A percentile compares a stretch with the other conserved stretches of the same genome.
Evolutionary conservation across 2,329 filamentous ascomycete genomes (phyloP).

Genomic region (Sclerotinia trifoliorum): DNA sequence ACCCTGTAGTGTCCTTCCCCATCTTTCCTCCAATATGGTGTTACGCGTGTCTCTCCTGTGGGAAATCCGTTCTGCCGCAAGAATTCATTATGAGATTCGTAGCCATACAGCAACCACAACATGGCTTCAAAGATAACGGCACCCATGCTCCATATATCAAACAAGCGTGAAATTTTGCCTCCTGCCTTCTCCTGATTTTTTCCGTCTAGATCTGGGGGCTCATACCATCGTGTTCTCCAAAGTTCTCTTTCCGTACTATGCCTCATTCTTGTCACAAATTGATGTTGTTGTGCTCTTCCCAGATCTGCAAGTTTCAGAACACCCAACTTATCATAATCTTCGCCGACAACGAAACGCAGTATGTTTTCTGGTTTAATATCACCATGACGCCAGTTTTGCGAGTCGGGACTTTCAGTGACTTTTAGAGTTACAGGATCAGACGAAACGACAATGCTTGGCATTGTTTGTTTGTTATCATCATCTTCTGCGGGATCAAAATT

Average conservation of each 20-base stretch:
- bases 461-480: too few species aligned
- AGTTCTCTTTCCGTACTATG: not conserved
- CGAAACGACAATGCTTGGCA: not conserved
- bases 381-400: slow-evolving; percentile 1
- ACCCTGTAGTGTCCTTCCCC: not conserved
- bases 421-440: not conserved
- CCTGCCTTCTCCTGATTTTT: not conserved
- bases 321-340: not conserved
- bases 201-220: not conserved
- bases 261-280: not conserved
- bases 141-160: slow-evolving; percentile 10
- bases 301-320: slow-evolving; percentile 9
- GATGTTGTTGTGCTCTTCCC: slow-evolving; percentile 13
- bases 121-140: slow-evolving; percentile 13
- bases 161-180: slow-evolving; percentile 5
- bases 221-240: slow-evolving; percentile 11
- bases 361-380: slow-evolving; percentile 3
- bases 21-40: slow-evolving; percentile 3
- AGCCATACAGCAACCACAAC: slow-evolving; percentile 9
- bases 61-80: not conserved
- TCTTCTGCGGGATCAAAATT: not conserved
- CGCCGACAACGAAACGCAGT: not conserved
- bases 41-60: not conserved
- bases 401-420: not conserved
- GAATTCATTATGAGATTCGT: not conserved